Base-by-base conservation (phyloP, 495 filamentous ascomycete genomes). In the Xylaria intraflava region DNA sequence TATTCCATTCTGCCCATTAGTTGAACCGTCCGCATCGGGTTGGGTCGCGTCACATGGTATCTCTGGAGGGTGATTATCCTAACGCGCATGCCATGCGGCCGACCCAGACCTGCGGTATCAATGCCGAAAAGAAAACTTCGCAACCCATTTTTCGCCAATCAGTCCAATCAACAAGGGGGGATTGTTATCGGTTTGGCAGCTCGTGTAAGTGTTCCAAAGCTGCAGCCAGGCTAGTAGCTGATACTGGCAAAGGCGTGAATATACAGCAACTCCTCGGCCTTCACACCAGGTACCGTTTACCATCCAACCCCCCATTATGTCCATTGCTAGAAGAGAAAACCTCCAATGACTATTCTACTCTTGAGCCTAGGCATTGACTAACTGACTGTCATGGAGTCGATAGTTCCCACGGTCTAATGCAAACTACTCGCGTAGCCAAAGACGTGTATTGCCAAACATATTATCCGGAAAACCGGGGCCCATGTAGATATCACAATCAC, bases 71-170 rank as follows among this genome's bases (percentile, higher is more conserved):
- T 51, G 20, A 51, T 36, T 31, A 39, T 53, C 31, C 22, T 45
- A 31, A 20, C 46, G 41, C 16, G 12, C 22, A 43, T 6, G 41
- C 23, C 45, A 49, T 42, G 52, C 36, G 17, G 52, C 29, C 38
- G 52, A 55, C 45, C 52, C 52, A 55, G 29, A 42, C 24, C 20
- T 27, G 27, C 45, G 52, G 52, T 55, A 55, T 43, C 45, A 19
- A 49, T 40, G 9, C 44, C 27, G 31, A 19, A 11, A 35, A 20
- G 20, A 41, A 36, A n/a, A 24, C 19, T 36, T 48, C 45, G 27
- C 52, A 23, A 48, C 35, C 20, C 45, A 20, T 27, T 17, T 14
- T 19, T 40, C 20, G 27, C 20, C 11, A 12, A 27, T 22, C 16
- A 35, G 8, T 22, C 27, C 24, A 17, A 42, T 31, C 16, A 39